Base-by-base conservation (phyloP, 176 grass and related monocot species). In the Bromus sterilis region DNA sequence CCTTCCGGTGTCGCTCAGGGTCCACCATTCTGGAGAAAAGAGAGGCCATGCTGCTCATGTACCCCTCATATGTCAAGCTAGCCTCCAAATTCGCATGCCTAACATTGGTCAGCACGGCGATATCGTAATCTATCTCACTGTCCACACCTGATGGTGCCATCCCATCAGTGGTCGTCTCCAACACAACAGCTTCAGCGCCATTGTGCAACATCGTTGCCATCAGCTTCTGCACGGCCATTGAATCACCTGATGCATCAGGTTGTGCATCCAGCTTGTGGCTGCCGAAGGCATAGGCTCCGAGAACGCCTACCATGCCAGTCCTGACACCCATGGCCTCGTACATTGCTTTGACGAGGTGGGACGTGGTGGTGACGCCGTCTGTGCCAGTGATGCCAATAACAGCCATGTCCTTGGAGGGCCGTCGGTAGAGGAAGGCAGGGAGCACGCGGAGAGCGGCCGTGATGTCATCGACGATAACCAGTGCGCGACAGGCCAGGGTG, bases 161-260 rank as follows among this genome's bases (percentile, higher is more conserved):
- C 32, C 85, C 85, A 60, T 87, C 82, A 49, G 85, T 89, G 53
- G 78, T 64, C 62, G 83, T 89, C 79, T 98, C 92, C 86, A 98
- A 81, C 13, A 94, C 88, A 85, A 89, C 92, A 30, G 86, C 95
- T 82, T 94, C 90, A 5, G 95, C 89, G 4, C 92, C 95, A 80
- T 98, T 98, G 75, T 98, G 90, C 51, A 93, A 61, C 95, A 98
- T 98, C 33, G 85, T 94, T 1, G 92, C 95, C 92, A 94, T 92
- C 66, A 98, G 67, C 86, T 91, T 98, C 79, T 98, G 95, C 32
- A 92, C 81, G 3, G 86, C 86, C 44, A 94, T 91, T 30, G 88
- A 75, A n/a, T 94, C 87, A 71, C 42, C 56, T 56, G 88, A 80
- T 42, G 85, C 89, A 68, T 84, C 80, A 81, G 88, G 82, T 4